Evolutionary conservation across 768 basidiomycete genomes (phyloP).

Genomic region (Boletus rufocinnamomeus): DNA sequence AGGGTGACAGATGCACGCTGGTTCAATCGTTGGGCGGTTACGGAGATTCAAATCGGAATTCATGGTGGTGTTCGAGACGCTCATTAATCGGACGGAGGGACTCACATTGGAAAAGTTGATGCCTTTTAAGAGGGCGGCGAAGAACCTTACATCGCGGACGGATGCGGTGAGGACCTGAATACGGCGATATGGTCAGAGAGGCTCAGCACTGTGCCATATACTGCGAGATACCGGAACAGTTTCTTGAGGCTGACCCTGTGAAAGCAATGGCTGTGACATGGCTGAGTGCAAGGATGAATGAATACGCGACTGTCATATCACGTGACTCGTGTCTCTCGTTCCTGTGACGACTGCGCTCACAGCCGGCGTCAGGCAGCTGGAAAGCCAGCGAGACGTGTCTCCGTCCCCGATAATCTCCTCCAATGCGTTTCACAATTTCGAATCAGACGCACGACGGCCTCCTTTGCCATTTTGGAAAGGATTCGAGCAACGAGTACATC

Average conservation of each 20-base stretch:
- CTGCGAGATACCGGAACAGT: conserved; percentile 25
- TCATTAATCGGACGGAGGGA: conserved; percentile 5
- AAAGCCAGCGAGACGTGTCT: background rate
- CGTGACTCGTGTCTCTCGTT: too few species aligned
- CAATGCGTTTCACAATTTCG: conserved; percentile 34
- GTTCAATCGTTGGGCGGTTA: conserved; percentile 9
- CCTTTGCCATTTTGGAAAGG: conserved; percentile 18
- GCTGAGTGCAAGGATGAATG: background rate
- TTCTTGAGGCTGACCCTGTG: conserved; percentile 27
- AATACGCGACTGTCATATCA: conserved; percentile 14
- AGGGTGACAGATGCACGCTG: conserved; percentile 78
- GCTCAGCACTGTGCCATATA: background rate
- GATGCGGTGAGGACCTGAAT: conserved; percentile 65
- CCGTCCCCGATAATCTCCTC: background rate
- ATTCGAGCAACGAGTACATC: background rate
- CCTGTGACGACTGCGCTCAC: conserved; percentile 1
- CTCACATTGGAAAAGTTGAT: conserved; percentile 81
- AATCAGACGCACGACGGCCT: conserved; percentile 40
- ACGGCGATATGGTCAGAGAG: conserved; percentile 5
- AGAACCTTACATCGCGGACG: conserved; percentile 79
- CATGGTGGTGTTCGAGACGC: conserved; percentile 1
- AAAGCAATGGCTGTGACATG: conserved; percentile 24
- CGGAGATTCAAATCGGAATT: conserved; percentile 11
- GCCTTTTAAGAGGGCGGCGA: conserved; percentile 76
- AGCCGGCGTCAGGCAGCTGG: background rate